phyloP scores from a whole-genome alignment of 2,329 filamentous ascomycete genomes.

The Fusarium sp. region DNA sequence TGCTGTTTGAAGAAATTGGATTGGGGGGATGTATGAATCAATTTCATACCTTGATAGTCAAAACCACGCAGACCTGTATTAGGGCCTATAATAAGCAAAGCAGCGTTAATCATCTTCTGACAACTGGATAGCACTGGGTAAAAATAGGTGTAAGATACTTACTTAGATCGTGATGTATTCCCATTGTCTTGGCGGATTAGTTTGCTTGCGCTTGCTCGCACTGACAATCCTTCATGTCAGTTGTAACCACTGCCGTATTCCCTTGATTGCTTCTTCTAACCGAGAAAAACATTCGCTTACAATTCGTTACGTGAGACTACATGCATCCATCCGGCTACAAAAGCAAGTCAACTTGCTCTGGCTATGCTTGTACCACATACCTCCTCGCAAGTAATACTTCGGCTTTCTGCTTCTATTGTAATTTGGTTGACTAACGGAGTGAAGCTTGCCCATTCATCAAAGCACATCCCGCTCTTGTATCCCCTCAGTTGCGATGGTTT shows the following conservation, averaged over 20 bases:
- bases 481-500: background rate
- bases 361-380: background rate
- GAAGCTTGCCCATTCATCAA: background rate
- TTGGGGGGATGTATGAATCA: too few species aligned
- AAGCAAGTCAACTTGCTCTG: background rate
- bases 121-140: too few species aligned
- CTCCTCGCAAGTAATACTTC: background rate
- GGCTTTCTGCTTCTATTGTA: background rate
- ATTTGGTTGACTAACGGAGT: background rate
- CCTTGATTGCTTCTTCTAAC: background rate
- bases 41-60: too few species aligned
- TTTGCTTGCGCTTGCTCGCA: background rate
- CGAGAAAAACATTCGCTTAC: background rate
- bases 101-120: too few species aligned
- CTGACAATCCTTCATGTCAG: background rate
- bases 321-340: background rate
- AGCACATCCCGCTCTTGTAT: background rate
- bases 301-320: accelerated
- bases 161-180: background rate
- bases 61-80: too few species aligned
- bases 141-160: too few species aligned
- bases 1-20: background rate
- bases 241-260: background rate
- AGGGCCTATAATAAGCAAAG: too few species aligned
- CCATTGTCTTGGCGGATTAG: background rate